phyloP scores from a whole-genome alignment of 306 rosid species.

The Quillaja saponaria region DNA sequence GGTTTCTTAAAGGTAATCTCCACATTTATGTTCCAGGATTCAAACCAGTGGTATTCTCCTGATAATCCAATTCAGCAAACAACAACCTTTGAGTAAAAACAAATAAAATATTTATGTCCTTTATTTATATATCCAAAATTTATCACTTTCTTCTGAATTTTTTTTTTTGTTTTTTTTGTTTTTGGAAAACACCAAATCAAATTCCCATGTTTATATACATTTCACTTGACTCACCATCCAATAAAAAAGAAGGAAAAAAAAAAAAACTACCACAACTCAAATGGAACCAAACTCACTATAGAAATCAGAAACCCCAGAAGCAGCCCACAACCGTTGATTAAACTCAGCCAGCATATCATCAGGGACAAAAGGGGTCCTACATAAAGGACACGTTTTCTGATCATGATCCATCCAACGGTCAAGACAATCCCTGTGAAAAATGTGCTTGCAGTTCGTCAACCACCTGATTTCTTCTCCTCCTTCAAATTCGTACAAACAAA shows the following conservation, averaged over 20 bases:
- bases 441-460: constrained; percentile 77
- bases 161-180: not conserved
- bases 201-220: no score
- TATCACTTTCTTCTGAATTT: no score
- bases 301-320: constrained; percentile 47
- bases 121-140: no score
- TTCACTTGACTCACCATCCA: no score
- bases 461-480: constrained; percentile 74
- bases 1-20: no score
- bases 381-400: constrained; percentile 84
- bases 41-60: no score
- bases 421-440: constrained; percentile 74
- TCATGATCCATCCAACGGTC: constrained; percentile 98
- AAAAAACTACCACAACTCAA: constrained; percentile 31
- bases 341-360: constrained; percentile 52
- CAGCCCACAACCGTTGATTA: constrained; percentile 72
- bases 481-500: constrained; percentile 68
- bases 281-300: constrained; percentile 42
- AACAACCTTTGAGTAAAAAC: no score
- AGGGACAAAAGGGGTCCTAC: constrained; percentile 76
- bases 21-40: no score
- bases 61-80: no score
- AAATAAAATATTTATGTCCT: no score
- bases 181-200: no score
- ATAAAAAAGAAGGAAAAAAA: no score